Evolutionary conservation across 495 filamentous ascomycete species (phyloP), one percentile per base, ranked within the genome.

Genomic region (Sphaerosporella brunnea): DNA sequence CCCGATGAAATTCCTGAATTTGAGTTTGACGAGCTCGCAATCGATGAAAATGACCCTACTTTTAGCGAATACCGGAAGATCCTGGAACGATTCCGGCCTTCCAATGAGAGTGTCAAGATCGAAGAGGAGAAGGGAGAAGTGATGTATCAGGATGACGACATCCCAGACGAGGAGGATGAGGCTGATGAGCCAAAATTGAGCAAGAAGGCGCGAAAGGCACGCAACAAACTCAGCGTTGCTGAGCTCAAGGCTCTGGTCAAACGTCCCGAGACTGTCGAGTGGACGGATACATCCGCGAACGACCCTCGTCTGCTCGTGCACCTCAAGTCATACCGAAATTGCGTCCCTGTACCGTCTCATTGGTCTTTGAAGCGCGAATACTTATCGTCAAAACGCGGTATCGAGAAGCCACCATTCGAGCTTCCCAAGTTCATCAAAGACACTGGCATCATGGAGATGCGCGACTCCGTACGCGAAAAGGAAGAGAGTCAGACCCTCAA

Each of bases 331-430:
- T 81, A 92, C 65, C 78, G 88, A 38, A 97, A 97, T 64, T 84
- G 93, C 26, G 86, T 97, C 8, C 90, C 90, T 0, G 90, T 97
- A 1, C 90, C 90, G 4, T 68, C 70, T 19, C 90, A 97, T 60
- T 97, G 90, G 90, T 82, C 81, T 0, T 66, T 96, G 23, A 97
- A 97, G 66, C 75, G 90, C 23, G 90, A 97, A 61, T 97, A 97
- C 60, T 72, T 97, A 2, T 94, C 86, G 1, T 92, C 84, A 32
- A 97, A 97, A 59, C 73, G 90, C 26, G 90, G 90, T 58, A 80
- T 97, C 37, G 90, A 97, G 63, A 97, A 97, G 62, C 71, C 88
- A 1, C 78, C 87, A 1, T 97, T 94, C 59, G 73, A 84, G 24
- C 69, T 97, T 13, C 90, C 90, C 18, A 92, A 93, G 63, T 97